Conservation (phyloP, 2,329 filamentous ascomycete genomes). For the Rosellinia necatrix region DNA sequence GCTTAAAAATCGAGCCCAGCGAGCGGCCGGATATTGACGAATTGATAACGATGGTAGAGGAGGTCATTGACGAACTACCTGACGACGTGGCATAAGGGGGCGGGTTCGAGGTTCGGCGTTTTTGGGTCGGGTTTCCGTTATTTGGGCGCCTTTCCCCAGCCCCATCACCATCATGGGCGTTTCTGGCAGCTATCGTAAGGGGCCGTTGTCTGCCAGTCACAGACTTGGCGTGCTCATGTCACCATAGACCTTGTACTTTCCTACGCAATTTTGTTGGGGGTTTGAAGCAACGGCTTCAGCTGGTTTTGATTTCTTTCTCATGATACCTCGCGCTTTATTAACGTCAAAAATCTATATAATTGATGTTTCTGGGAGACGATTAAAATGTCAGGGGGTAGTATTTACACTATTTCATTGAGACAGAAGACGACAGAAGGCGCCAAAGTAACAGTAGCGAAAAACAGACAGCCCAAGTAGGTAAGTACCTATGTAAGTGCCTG, state of each 20-base stretch:
- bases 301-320: not conserved
- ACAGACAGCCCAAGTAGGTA: too few species aligned
- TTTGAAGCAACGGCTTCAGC: slow-evolving; percentile 8
- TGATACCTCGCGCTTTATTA: not conserved
- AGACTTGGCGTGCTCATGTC: slow-evolving; percentile 16
- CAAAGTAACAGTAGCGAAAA: too few species aligned
- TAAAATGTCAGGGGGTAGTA: too few species aligned
- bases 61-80: slow-evolving; percentile 40
- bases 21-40: slow-evolving; percentile 68
- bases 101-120: slow-evolving; percentile 19
- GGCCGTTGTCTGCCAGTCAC: slow-evolving; percentile 22
- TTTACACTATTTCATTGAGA: too few species aligned
- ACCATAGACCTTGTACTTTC: slow-evolving; percentile 22
- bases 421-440: too few species aligned
- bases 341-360: not conserved
- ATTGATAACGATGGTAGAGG: slow-evolving; percentile 42
- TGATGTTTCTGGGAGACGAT: too few species aligned
- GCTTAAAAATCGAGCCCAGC: slow-evolving; percentile 81
- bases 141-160: slow-evolving; percentile 2
- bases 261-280: slow-evolving; percentile 3
- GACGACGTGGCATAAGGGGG: slow-evolving; percentile 36
- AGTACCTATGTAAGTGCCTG: too few species aligned
- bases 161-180: slow-evolving; percentile 11
- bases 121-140: not conserved
- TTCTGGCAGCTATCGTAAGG: not conserved